Conservation (phyloP, 75 land plant species). For the Cryptomeria japonica region DNA sequence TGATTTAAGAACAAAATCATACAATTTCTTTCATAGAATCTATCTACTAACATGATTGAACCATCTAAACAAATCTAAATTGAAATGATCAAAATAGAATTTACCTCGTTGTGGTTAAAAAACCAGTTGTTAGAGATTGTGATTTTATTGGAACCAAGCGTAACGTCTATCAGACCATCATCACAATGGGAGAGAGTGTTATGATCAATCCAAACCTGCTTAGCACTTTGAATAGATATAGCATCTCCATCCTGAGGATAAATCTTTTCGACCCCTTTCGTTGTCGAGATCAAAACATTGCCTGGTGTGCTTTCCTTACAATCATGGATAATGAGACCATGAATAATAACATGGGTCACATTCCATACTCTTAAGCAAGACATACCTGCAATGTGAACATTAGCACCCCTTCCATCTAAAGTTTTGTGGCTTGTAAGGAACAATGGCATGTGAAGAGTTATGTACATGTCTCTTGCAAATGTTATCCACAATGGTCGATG, state of each 20-base stretch:
- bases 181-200: slow-evolving; percentile 9
- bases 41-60: too few relatives aligned
- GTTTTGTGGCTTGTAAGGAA: slow-evolving; percentile 34
- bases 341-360: slow-evolving; percentile 36
- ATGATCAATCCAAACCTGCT: slow-evolving; percentile 36
- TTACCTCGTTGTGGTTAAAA: slow-evolving; percentile 30
- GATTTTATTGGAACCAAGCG: slow-evolving; percentile 10
- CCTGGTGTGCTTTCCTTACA: slow-evolving; percentile 19
- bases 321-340: slow-evolving; percentile 30
- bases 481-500: slow-evolving; percentile 30
- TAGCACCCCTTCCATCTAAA: slow-evolving; percentile 29
- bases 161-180: slow-evolving; percentile 32
- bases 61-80: too few relatives aligned
- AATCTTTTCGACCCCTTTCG: slow-evolving; percentile 11
- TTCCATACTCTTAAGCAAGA: slow-evolving; percentile 30
- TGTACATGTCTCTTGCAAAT: slow-evolving; percentile 21
- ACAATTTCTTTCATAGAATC: too few relatives aligned
- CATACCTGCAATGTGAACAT: slow-evolving; percentile 31
- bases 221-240: slow-evolving; percentile 19
- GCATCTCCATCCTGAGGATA: slow-evolving; percentile 30
- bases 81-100: too few relatives aligned
- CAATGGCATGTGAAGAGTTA: slow-evolving; percentile 21
- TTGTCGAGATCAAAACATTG: slow-evolving; percentile 2
- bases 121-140: slow-evolving; percentile 28
- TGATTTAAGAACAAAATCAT: too few relatives aligned